These are phyloP conservation scores for Pelargonium cotyledonis DNA, from an alignment of 441 rosid species.

Conservation along the genomic window DNA sequence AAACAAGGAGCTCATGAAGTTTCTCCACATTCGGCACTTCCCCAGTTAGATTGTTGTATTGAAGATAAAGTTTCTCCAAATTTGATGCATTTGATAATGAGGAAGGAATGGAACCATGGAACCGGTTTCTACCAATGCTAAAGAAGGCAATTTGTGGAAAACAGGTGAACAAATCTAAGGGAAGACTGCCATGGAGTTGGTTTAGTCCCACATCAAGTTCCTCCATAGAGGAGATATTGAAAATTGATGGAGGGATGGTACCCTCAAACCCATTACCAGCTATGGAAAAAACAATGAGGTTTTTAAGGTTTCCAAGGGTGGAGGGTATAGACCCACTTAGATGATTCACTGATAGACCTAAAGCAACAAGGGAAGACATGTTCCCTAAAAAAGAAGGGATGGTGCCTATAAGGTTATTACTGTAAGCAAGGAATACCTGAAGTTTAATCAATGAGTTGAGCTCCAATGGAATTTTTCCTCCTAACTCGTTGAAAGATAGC, in stretches of 20 bases:
- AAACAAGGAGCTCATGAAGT: conserved; percentile 3
- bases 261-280: conserved; percentile 15
- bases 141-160: conserved; percentile 11
- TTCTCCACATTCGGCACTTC: background rate
- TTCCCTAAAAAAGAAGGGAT: conserved; percentile 25
- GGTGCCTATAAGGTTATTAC: conserved; percentile 14
- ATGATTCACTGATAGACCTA: background rate
- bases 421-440: background rate
- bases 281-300: background rate
- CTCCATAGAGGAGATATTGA: conserved; percentile 10
- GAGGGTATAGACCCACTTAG: conserved; percentile 20
- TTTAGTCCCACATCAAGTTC: background rate
- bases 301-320: conserved; percentile 15
- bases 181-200: conserved; percentile 19
- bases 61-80: background rate
- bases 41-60: conserved; percentile 7
- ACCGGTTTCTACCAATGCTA: background rate
- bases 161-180: conserved; percentile 9
- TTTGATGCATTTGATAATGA: conserved; percentile 25
- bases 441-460: conserved; percentile 4
- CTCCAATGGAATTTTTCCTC: conserved; percentile 6
- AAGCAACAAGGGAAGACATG: conserved; percentile 15
- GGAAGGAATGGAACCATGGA: conserved; percentile 21
- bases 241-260: conserved; percentile 24
- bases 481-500: background rate